phyloP scores from a whole-genome alignment of 1,284 basidiomycete genomes.

The Leucoagaricus sp. region DNA sequence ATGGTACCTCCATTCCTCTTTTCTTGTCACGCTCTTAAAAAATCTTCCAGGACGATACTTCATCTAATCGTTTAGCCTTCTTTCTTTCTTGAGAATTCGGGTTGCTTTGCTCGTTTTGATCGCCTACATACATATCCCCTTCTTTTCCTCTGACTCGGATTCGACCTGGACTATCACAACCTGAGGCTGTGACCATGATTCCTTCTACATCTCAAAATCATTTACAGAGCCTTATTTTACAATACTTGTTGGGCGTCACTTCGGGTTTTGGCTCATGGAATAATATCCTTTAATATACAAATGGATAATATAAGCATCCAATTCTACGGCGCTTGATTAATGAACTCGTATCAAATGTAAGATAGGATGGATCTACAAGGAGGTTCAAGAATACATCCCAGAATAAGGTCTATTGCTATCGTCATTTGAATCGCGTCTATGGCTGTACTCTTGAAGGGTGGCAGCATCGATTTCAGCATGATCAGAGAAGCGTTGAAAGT shows the following conservation, averaged over 20 bases:
- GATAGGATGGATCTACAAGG: neutral
- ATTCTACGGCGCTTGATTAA: too few relatives aligned
- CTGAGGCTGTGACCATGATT: neutral
- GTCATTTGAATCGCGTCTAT: constrained; percentile 14
- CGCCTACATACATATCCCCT: neutral
- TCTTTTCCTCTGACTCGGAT: neutral
- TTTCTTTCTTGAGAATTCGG: neutral
- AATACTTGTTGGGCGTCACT: neutral
- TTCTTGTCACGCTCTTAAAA: constrained; percentile 6
- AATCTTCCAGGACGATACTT: constrained; percentile 3
- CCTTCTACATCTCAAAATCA: constrained; percentile 3
- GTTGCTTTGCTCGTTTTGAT: constrained; percentile 1
- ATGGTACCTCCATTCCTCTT: constrained; percentile 14
- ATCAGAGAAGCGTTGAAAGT: neutral
- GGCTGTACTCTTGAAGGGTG: neutral
- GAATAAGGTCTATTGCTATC: constrained; percentile 32
- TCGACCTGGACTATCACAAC: neutral
- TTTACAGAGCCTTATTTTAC: neutral
- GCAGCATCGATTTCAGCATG: neutral
- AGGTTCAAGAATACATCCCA: constrained; percentile 54
- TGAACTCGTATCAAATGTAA: neutral
- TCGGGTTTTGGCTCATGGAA: neutral
- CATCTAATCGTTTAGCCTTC: neutral
- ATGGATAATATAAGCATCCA: neutral
- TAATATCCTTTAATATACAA: neutral